Percentiles rank a stretch among this genome's conserved stretches.
Evolutionary conservation across 306 rosid species (phyloP).

Genomic region (Acmispon strigosus): DNA sequence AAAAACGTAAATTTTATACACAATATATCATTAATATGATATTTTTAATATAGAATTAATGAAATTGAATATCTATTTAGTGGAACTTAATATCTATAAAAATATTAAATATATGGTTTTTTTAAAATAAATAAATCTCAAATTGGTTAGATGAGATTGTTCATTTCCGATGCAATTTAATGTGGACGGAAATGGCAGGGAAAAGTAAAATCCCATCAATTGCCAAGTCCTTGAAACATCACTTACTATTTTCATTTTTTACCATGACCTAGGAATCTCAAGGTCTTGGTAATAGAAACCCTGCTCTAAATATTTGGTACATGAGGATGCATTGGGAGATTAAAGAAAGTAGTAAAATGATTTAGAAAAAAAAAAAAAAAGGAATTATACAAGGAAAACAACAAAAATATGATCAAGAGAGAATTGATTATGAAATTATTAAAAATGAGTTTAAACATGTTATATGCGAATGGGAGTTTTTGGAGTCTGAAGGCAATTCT

Average conservation of each 20-base stretch:
- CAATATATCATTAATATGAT: too few relatives aligned
- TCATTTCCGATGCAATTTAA: constrained; percentile 1
- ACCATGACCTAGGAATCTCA: constrained; percentile 15
- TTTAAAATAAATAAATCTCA: neutral
- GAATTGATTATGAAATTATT: too few relatives aligned
- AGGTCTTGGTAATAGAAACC: neutral
- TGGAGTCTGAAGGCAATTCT: too few relatives aligned
- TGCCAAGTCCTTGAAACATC: constrained; percentile 37
- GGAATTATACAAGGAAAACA: too few relatives aligned
- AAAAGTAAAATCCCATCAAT: constrained; percentile 27
- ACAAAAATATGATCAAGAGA: neutral
- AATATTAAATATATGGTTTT: neutral
- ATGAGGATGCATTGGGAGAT: neutral
- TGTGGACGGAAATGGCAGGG: constrained; percentile 20
- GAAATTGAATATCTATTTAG: neutral
- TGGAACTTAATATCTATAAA: neutral
- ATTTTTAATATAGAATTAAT: neutral
- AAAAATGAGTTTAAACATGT: too few relatives aligned
- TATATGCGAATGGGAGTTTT: too few relatives aligned
- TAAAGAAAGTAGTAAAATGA: neutral
- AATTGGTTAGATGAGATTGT: neutral
- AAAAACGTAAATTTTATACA: neutral
- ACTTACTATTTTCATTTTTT: constrained; percentile 6
- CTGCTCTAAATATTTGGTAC: neutral
- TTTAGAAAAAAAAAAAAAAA: too few relatives aligned